These are phyloP conservation scores for Cucurbitaria berberidis DNA, from an alignment of 2,329 filamentous ascomycete genomes.

Conservation along the genomic window DNA sequence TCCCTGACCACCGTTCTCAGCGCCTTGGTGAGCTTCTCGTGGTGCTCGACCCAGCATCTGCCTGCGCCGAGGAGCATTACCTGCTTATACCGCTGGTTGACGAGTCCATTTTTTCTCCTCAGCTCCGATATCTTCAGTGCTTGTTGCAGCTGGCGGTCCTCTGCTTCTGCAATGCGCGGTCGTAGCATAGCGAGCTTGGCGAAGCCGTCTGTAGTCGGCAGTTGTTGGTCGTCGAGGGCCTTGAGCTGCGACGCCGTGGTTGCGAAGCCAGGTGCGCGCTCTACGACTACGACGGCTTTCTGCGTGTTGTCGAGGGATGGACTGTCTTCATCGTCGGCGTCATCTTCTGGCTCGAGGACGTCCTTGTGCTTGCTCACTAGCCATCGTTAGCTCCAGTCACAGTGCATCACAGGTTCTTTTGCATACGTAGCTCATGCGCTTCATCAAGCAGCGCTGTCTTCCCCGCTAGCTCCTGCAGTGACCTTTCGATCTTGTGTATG, in stretches of 20 bases:
- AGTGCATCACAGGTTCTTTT: neutral
- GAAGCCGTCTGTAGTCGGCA: constrained; percentile 52
- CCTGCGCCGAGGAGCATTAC: constrained; percentile 71
- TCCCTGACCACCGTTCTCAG: constrained; percentile 70
- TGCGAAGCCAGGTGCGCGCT: constrained; percentile 52
- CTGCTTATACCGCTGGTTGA: constrained; percentile 71
- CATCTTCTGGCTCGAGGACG: constrained; percentile 38
- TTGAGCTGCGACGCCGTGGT: constrained; percentile 53
- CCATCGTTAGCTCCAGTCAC: constrained; percentile 19
- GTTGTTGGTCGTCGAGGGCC: constrained; percentile 51
- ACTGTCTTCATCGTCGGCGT: constrained; percentile 15
- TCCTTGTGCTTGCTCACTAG: constrained; percentile 51
- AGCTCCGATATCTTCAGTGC: constrained; percentile 67
- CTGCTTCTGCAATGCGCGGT: constrained; percentile 67
- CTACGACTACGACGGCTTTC: constrained; percentile 50
- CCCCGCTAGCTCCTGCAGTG: constrained; percentile 48
- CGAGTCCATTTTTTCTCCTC: constrained; percentile 65
- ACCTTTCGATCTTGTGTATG: constrained; percentile 46
- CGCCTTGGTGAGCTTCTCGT: constrained; percentile 68
- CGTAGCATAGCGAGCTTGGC: constrained; percentile 64
- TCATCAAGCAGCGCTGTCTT: constrained; percentile 50
- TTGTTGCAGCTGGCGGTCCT: constrained; percentile 67
- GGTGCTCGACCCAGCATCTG: constrained; percentile 72
- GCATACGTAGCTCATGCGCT: constrained; percentile 47
- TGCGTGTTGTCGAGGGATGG: constrained; percentile 29